These are phyloP conservation scores for Pleurotus tuber-regium DNA, from an alignment of 768 basidiomycete species.

Conservation along the genomic window DNA sequence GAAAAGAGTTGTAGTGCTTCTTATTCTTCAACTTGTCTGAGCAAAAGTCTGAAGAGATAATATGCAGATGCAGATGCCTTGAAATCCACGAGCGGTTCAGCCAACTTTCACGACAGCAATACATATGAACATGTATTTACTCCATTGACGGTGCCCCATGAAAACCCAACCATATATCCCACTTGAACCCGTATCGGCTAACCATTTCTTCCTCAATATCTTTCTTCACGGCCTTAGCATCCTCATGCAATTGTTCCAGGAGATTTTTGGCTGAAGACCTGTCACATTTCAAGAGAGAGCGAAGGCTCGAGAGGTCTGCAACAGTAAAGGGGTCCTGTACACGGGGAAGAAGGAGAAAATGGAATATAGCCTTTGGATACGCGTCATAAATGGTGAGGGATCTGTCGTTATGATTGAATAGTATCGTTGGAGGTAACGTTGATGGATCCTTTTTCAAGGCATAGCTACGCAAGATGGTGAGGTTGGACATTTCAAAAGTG, in stretches of 20 bases:
- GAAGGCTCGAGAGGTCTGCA: slow-evolving; percentile 50
- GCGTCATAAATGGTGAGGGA: slow-evolving; percentile 71
- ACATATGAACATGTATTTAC: slow-evolving; percentile 44
- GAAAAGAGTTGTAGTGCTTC: slow-evolving; percentile 91
- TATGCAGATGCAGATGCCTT: slow-evolving; percentile 76
- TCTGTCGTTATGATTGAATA: slow-evolving; percentile 52
- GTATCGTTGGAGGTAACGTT: slow-evolving; percentile 55
- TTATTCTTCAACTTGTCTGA: slow-evolving; percentile 76
- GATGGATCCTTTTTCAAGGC: slow-evolving; percentile 46
- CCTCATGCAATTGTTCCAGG: slow-evolving; percentile 49
- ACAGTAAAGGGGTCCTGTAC: slow-evolving; percentile 28
- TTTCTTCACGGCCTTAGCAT: slow-evolving; percentile 51
- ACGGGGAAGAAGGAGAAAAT: slow-evolving; percentile 84
- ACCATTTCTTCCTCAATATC: slow-evolving; percentile 82
- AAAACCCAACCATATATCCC: slow-evolving; percentile 80
- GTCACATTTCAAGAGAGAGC: slow-evolving; percentile 51
- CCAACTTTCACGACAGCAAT: not conserved
- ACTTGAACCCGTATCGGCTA: slow-evolving; percentile 67
- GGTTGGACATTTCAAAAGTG: slow-evolving; percentile 49
- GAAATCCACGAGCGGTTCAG: slow-evolving; percentile 9
- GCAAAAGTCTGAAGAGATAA: slow-evolving; percentile 76
- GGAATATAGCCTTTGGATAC: slow-evolving; percentile 83
- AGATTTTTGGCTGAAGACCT: slow-evolving; percentile 53
- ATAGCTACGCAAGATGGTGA: slow-evolving; percentile 61
- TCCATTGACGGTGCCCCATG: slow-evolving; percentile 85